A percentile compares a stretch with the other conserved stretches of the same genome.
Conservation (phyloP, 78 protist genomes). For the Dictyostelium firmibasis region DNA sequence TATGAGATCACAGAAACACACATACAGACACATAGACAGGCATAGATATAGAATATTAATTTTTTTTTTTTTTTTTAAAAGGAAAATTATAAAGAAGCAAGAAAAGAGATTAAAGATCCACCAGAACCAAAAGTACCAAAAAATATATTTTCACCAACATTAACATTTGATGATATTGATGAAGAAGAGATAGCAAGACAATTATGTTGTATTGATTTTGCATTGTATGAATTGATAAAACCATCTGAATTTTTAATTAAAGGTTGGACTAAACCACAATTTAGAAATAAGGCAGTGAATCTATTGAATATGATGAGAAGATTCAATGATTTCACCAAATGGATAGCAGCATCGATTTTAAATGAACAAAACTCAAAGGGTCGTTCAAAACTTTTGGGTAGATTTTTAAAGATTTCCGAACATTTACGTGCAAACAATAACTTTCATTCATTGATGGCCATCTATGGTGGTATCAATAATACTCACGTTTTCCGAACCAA, state of each 20-base stretch:
- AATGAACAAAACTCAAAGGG: slow-evolving; percentile 58
- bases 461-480: slow-evolving; percentile 80
- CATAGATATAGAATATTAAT: background rate
- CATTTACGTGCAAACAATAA: slow-evolving; percentile 65
- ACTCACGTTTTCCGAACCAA: slow-evolving; percentile 79
- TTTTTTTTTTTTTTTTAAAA: background rate
- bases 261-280: slow-evolving; percentile 82
- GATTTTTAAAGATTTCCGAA: slow-evolving; percentile 79
- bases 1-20: no score
- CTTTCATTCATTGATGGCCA: slow-evolving; percentile 83
- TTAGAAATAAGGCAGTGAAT: slow-evolving; percentile 56
- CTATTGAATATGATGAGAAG: slow-evolving; percentile 62
- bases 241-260: slow-evolving; percentile 80
- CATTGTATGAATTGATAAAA: slow-evolving; percentile 67
- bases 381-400: slow-evolving; percentile 40
- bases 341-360: slow-evolving; percentile 77
- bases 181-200: slow-evolving; percentile 86
- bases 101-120: slow-evolving; percentile 22
- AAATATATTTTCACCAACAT: slow-evolving; percentile 77
- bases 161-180: slow-evolving; percentile 79
- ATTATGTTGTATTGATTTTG: slow-evolving; percentile 77
- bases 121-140: slow-evolving; percentile 86
- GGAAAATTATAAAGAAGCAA: slow-evolving; percentile 5
- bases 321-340: slow-evolving; percentile 82
- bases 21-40: no score